Conservation (phyloP, 306 rosid genomes). For the Trifolium repens region DNA sequence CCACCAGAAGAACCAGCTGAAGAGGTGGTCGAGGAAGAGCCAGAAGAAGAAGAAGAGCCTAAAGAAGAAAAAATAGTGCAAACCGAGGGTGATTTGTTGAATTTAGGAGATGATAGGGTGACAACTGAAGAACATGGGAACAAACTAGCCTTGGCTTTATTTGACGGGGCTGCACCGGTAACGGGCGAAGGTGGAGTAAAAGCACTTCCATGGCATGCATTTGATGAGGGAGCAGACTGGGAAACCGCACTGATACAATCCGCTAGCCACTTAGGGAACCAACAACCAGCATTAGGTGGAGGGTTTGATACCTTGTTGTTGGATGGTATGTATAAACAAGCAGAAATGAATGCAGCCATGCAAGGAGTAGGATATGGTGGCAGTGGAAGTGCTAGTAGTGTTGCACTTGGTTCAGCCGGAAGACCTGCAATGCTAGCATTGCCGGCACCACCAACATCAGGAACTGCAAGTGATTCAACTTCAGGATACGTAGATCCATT, state of each 20-base stretch:
- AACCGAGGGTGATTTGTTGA: constrained; percentile 68
- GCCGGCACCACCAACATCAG: constrained; percentile 66
- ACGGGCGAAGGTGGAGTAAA: constrained; percentile 33
- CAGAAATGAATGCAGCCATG: constrained; percentile 45
- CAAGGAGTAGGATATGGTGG: constrained; percentile 56
- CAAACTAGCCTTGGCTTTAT: constrained; percentile 74
- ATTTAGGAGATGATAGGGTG: constrained; percentile 60
- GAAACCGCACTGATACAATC: constrained; percentile 80
- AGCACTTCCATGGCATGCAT: constrained; percentile 80
- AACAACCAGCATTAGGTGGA: constrained; percentile 62
- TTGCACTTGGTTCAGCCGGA: constrained; percentile 83
- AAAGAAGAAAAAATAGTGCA: constrained; percentile 36
- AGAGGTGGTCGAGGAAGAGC: constrained; percentile 47
- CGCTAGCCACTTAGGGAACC: constrained; percentile 56
- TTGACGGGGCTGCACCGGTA: constrained; percentile 55
- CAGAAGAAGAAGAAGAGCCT: constrained; percentile 35
- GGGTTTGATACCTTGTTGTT: constrained; percentile 76
- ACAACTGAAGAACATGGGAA: constrained; percentile 52
- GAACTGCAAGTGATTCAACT: background rate
- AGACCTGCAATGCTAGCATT: constrained; percentile 78
- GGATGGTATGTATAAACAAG: constrained; percentile 83
- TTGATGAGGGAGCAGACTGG: constrained; percentile 74
- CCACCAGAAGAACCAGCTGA: constrained; percentile 54
- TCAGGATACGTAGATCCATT: constrained; percentile 62
- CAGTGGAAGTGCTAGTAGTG: constrained; percentile 85